A percentile compares a stretch with the other conserved stretches of the same genome.
These are phyloP conservation scores for Volvariella surrecta DNA, from an alignment of 1,284 basidiomycete genomes.

Conservation along the genomic window DNA sequence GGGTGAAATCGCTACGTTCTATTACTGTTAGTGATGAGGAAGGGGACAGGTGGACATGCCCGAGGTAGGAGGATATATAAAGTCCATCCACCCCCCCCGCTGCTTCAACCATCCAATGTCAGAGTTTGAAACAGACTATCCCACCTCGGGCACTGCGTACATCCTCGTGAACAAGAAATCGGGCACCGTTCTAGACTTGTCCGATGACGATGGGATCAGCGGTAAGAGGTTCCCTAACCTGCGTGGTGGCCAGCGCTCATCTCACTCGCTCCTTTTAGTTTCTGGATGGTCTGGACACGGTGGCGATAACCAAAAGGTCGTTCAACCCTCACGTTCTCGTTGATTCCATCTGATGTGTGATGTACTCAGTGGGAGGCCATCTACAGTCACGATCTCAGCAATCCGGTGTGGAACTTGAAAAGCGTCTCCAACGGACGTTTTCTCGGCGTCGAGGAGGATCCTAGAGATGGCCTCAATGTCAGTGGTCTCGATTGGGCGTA, in stretches of 20 bases:
- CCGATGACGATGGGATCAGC: constrained; percentile 11
- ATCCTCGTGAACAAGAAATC: constrained; percentile 16
- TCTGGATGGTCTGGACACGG: background rate
- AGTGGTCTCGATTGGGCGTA: background rate
- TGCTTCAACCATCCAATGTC: no score
- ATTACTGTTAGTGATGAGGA: no score
- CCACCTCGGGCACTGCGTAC: constrained; percentile 13
- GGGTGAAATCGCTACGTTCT: no score
- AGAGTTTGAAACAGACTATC: no score
- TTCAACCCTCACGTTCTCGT: background rate
- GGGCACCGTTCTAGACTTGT: constrained; percentile 16
- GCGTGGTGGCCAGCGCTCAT: no score
- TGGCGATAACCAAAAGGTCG: background rate
- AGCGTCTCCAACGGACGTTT: background rate
- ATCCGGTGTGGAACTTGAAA: background rate
- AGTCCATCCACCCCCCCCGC: no score
- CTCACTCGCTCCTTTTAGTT: background rate
- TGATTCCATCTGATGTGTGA: background rate
- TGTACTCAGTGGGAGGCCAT: background rate
- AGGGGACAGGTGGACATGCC: no score
- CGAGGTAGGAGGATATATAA: no score
- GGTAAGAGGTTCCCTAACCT: background rate
- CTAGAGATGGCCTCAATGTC: background rate
- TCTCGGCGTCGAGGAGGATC: background rate
- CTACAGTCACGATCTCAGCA: background rate